Percentiles rank a stretch among this genome's conserved stretches.
Conservation (phyloP, 208 protist genomes). For the Leishmania tropica region DNA sequence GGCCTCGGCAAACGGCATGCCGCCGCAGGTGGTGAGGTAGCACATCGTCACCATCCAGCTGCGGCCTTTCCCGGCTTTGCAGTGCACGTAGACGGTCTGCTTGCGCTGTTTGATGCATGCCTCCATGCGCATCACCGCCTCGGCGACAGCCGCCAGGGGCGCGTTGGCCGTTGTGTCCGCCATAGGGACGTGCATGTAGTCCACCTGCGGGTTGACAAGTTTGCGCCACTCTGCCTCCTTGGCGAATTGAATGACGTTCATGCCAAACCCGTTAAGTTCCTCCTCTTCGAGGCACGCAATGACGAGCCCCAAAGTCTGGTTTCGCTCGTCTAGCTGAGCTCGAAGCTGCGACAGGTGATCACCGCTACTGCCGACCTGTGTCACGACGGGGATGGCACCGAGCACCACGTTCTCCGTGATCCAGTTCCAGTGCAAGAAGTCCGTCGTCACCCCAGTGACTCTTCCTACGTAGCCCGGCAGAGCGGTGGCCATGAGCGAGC, state of each 20-base stretch:
- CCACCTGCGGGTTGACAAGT: slow-evolving; percentile 41
- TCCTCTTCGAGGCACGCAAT: slow-evolving; percentile 75
- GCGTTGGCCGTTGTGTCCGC: slow-evolving; percentile 65
- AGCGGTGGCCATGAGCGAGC: slow-evolving; percentile 76
- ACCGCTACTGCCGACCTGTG: slow-evolving; percentile 76
- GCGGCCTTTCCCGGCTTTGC: slow-evolving; percentile 90
- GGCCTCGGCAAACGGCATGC: slow-evolving; percentile 61
- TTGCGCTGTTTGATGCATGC: slow-evolving; percentile 35
- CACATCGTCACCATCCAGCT: slow-evolving; percentile 91
- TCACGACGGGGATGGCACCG: slow-evolving; percentile 86
- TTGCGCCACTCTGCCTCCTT: slow-evolving; percentile 67
- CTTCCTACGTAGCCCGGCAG: slow-evolving; percentile 81
- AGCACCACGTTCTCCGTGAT: slow-evolving; percentile 74
- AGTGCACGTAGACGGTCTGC: slow-evolving; percentile 84
- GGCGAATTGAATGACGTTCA: slow-evolving; percentile 80
- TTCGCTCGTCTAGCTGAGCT: slow-evolving; percentile 54
- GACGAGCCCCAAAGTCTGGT: slow-evolving; percentile 71
- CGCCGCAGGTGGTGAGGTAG: slow-evolving; percentile 79
- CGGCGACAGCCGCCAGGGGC: slow-evolving; percentile 46
- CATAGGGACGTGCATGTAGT: slow-evolving; percentile 77
- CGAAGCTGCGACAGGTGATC: slow-evolving; percentile 71
- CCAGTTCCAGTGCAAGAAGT: slow-evolving; percentile 90
- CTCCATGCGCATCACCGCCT: slow-evolving; percentile 70
- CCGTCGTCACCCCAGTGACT: slow-evolving; percentile 60
- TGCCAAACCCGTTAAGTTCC: slow-evolving; percentile 84